Base-by-base conservation (phyloP, 2,329 filamentous ascomycete species). In the Aspergillus unguis region DNA sequence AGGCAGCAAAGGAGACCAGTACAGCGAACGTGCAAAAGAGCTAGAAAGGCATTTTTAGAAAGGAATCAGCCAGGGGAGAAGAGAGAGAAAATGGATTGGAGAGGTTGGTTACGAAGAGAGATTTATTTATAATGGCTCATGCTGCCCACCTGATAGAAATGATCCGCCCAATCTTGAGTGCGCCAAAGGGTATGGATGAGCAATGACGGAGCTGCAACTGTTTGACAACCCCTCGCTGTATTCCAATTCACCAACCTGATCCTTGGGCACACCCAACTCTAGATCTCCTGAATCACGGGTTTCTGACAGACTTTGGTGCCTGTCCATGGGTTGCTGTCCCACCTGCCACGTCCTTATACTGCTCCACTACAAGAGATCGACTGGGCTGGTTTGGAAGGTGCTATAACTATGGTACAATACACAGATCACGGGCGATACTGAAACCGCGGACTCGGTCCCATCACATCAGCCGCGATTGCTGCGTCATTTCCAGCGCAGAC, bases 101-200 rank as follows among this genome's bases (percentile, higher is more conserved):
- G 44, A 53, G 36, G 27, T 50, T 42, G 38, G 53, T 43, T 37
- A 48, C 45, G 49, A 42, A 52, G 41, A 52, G 36, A 48, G 46
- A 31, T 43, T 49, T 49, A 44, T 53, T 58, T 58, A 52, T 58
- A 58, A 53, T 43, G 51, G 46, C 51, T 49, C 46, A 53, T 49
- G 45, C 51, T 52, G 52, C 52, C 52, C 54, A 56, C 54, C 57
- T 46, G 56, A 50, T 57, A 50, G 46, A 53, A 53, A 53, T 53
- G 51, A 57, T 53, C 47, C 54, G 54, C 57, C 52, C 47, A 49
- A 57, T 57, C 54, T 58, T 32, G 47, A 55, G 57, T 55, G 47
- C 42, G 48, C 49, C 37, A 36, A 53, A 47, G 31, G 52, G 54
- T 57, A 57, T 57, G 57, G 52, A 57, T 58, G 54, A 45, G 37